Evolutionary conservation across 163 green algal species (phyloP), one percentile per base, ranked within the genome.

Genomic region (Coccomyxa subellipsoidea): DNA sequence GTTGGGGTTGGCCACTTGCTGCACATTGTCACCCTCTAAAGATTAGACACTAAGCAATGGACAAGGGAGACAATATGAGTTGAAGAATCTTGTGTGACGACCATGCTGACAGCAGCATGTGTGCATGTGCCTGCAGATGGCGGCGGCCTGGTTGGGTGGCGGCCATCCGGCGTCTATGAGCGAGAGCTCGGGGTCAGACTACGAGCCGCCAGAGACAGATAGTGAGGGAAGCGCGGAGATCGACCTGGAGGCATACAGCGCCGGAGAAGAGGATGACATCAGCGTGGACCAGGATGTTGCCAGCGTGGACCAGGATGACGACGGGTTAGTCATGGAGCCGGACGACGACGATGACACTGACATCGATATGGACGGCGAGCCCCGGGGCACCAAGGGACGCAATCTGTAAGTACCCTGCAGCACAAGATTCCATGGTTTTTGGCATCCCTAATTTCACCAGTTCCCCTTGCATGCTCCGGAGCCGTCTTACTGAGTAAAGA

Each of bases 131-230:
- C 37, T 71, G 9, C 77, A 81, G 38, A 69, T 75, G 12, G 31
- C 69, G 2, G 39, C 35, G 10, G 66, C 47, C 37, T 81, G 77
- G 77, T 10, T 81, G 40, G 77, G 77, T 31, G 77, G 29, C 5
- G n/a, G 66, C 5, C 77, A 81, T 66, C 38, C 77, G 38, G 37
- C 27, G 31, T 38, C 38, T 37, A 80, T 38, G 38, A 70, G 10
- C 27, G 38, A 39, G 37, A 80, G n/a, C 76, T 70, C n/a, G 54
- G 77, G 23, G 23, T 39, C 69, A 38, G 31, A 76, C 5, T 37
- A 36, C 25, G 47, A 59, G 47, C 47, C 47, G 23, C 47, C 21
- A 18, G 47, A 59, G 47, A 12, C 23, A 18, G 47, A 59, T 2
- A 7, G 21, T 12, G 47, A 2, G 15, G 23, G 47, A 12, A 59